phyloP scores from a whole-genome alignment of 805 yeast species.

The Maudiozyma bulderi region DNA sequence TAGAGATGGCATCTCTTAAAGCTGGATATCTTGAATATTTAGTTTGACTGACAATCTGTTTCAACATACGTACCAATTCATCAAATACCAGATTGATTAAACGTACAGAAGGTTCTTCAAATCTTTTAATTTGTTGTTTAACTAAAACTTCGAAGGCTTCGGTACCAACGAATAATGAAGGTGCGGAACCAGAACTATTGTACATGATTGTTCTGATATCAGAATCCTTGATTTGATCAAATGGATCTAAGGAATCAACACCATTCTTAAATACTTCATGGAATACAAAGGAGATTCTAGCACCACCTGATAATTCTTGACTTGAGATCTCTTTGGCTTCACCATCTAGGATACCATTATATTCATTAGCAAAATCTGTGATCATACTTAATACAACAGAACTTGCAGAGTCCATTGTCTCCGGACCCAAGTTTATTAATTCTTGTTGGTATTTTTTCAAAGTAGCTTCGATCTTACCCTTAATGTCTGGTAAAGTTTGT shows the following conservation, averaged over 20 bases:
- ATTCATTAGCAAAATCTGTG: constrained; percentile 86
- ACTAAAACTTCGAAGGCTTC: constrained; percentile 94
- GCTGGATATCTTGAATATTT: constrained; percentile 84
- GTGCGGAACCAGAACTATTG: constrained; percentile 93
- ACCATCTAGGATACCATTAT: constrained; percentile 84
- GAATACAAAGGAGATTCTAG: constrained; percentile 92
- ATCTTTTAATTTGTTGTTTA: constrained; percentile 84
- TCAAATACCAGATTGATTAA: constrained; percentile 88
- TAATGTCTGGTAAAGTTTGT: constrained; percentile 84
- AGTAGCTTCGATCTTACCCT: constrained; percentile 77
- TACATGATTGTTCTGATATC: constrained; percentile 96
- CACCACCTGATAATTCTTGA: constrained; percentile 93
- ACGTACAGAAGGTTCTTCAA: constrained; percentile 86
- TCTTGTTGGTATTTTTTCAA: constrained; percentile 78
- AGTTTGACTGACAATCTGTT: constrained; percentile 74
- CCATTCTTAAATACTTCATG: constrained; percentile 95
- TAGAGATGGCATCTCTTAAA: constrained; percentile 76
- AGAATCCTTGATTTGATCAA: constrained; percentile 89
- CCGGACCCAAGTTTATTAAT: constrained; percentile 72
- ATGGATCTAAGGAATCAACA: constrained; percentile 84
- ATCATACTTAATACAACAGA: constrained; percentile 84
- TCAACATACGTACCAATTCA: constrained; percentile 82
- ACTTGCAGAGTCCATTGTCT: constrained; percentile 79
- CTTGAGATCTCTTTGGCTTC: constrained; percentile 82
- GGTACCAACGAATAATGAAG: constrained; percentile 92